Evolutionary conservation across 805 yeast species (phyloP), one percentile per base, ranked within the genome.

Genomic region (Saccharomycopsis fermentans): DNA sequence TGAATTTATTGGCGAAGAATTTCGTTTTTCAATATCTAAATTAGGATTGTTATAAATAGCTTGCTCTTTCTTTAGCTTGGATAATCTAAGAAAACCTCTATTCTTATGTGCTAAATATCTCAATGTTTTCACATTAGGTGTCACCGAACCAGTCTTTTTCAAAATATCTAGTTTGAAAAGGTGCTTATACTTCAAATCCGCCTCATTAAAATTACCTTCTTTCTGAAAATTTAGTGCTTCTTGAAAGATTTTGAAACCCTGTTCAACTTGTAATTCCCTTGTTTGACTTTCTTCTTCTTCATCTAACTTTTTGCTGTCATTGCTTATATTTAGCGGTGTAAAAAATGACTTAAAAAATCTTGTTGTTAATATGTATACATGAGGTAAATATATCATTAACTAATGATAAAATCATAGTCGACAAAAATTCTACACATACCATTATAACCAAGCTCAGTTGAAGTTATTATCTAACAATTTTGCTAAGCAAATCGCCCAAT

Each of bases 181-280:
- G 32, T 78, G 79, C 26, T 79, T 78, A 68, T 90, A 94, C 17
- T 74, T 70, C 0, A 64, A 64, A 47, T 77, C 76, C 0, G 97
- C 85, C 3, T 72, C 75, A 0, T 69, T 70, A 60, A 75, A 78
- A 2, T 79, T 66, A 2, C 72, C 70, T 0, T 72, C 69, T 62
- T 83, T 81, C 63, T 94, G 92, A 9, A 72, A 72, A 9, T 71
- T 69, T 51, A 94, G 73, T 0, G 97, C 97, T 21, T 71, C 70
- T 65, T 89, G 89, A 67, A 86, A 90, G 12, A 83, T 71, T 63
- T 81, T 82, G 68, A 86, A 85, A 3, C 96, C 94, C 66, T 87
- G 87, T 69, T 94, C 98, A 21, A 81, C 80, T 65, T 92, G 97
- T 26, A 92, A 74, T 68, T 94, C 99, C 54, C 96, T 75, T 1